Percentiles rank a stretch among this genome's conserved stretches.
These are phyloP conservation scores for Amanita polypyramis DNA, from an alignment of 768 basidiomycete species.

Conservation along the genomic window DNA sequence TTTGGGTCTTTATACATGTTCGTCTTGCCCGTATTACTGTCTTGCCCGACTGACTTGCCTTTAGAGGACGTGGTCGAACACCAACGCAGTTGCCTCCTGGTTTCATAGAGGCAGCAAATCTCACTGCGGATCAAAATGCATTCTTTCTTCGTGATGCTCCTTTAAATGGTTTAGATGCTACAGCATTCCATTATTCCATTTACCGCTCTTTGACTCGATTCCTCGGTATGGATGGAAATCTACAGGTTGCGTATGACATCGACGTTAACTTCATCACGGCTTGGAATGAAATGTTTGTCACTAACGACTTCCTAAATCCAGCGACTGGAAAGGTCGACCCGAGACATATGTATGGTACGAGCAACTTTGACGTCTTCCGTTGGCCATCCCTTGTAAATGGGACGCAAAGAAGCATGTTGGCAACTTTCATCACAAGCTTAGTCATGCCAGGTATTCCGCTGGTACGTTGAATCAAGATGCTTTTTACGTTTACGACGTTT, in stretches of 20 bases:
- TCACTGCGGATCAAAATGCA: slow-evolving; percentile 48
- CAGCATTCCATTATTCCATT: slow-evolving; percentile 91
- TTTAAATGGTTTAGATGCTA: slow-evolving; percentile 57
- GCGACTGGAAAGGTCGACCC: slow-evolving; percentile 61
- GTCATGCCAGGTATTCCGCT: slow-evolving; percentile 84
- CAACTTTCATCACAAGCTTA: slow-evolving; percentile 66
- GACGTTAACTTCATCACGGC: slow-evolving; percentile 75
- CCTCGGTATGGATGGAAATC: slow-evolving; percentile 93
- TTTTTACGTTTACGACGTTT: slow-evolving; percentile 3
- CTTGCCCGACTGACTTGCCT: background rate
- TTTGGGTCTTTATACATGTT: slow-evolving; percentile 84
- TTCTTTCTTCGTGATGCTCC: slow-evolving; percentile 70
- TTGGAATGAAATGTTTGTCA: slow-evolving; percentile 88
- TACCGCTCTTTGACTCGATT: slow-evolving; percentile 82
- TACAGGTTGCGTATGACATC: slow-evolving; percentile 83
- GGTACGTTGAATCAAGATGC: slow-evolving; percentile 26
- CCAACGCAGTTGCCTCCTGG: slow-evolving; percentile 57
- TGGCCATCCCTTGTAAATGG: slow-evolving; percentile 89
- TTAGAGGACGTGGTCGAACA: slow-evolving; percentile 82
- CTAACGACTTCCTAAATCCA: slow-evolving; percentile 79
- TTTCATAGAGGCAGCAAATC: slow-evolving; percentile 58
- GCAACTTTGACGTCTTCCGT: slow-evolving; percentile 90
- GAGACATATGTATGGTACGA: slow-evolving; percentile 83
- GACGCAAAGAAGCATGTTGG: slow-evolving; percentile 64
- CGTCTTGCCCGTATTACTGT: slow-evolving; percentile 16